Evolutionary conservation across 768 basidiomycete genomes (phyloP), one percentile per base, ranked within the genome.

Genomic region (Ramaria rubella): DNA sequence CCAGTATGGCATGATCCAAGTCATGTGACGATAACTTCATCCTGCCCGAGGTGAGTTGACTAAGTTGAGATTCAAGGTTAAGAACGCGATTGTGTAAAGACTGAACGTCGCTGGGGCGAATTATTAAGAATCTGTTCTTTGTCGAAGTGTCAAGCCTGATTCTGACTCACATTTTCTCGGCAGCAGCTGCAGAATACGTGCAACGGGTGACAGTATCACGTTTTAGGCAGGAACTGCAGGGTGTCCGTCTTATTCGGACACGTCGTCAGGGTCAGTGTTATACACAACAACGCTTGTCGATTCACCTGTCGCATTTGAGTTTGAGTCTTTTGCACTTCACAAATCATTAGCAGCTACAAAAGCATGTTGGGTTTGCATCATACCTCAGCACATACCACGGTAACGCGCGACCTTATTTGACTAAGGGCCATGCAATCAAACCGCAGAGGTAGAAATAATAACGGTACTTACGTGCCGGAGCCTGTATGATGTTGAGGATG

Each of bases 241-340:
- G 52, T 11, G 52, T 54, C 29, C 52, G 52, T 17, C 52, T 54
- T n/a, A 19, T 19, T 21, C 12, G 31, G 21, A 42, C 12, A 11
- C 26, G 30, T 40, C 19, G 19, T 52, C 33, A 52, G 30, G 17
- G 23, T n/a, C 21, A 5, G 27, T 19, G 3, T 7, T 7, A 12
- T 17, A 7, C 9, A 11, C 5, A 19, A 7, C 8, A 33, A 36
- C 33, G n/a, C 21, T 23, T 5, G 40, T 17, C 24, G 2, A 1
- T 29, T 31, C 57, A 54, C 52, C 90, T 75, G 71, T 92, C 90
- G 65, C 90, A 93, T 72, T 85, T 90, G 52, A 92, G 77, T 63
- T 93, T 93, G 52, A 92, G 77, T 4, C 90, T 87, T 68, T 92
- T 92, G 74, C 90, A 93, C 86, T 92, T 65, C 2, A 5, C 1